These are phyloP conservation scores for Mortierella antarctica DNA, from an alignment of 192 early-diverging fungal species.

Conservation along the genomic window DNA sequence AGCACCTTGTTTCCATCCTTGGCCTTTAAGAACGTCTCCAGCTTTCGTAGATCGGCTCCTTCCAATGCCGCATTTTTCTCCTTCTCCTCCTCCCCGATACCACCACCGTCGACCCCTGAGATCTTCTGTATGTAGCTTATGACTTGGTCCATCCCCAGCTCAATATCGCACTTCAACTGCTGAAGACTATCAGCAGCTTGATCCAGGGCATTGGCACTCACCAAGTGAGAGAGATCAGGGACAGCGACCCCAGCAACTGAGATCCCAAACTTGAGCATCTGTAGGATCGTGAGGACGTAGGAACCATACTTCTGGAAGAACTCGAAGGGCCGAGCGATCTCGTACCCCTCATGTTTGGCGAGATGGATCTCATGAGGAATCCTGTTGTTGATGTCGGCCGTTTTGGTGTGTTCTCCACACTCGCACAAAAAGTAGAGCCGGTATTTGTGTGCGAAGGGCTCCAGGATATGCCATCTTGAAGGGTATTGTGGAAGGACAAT, in stretches of 20 bases:
- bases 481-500: constrained; percentile 11
- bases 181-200: too few species aligned
- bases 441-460: not conserved
- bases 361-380: constrained; percentile 5
- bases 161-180: too few species aligned
- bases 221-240: too few species aligned
- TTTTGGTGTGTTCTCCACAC: constrained; percentile 15
- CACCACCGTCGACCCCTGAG: too few species aligned
- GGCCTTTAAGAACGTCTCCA: constrained; percentile 8
- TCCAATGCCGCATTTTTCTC: constrained; percentile 13
- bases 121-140: too few species aligned
- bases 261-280: constrained; percentile 16
- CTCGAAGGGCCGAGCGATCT: constrained; percentile 7
- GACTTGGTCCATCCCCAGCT: too few species aligned
- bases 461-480: not conserved
- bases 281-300: constrained; percentile 15
- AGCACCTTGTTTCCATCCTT: not conserved
- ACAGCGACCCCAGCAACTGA: not conserved
- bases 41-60: constrained; percentile 23
- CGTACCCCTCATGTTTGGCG: constrained; percentile 21
- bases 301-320: constrained; percentile 28
- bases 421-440: constrained; percentile 20
- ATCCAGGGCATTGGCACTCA: too few species aligned
- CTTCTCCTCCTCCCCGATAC: too few species aligned
- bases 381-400: too few species aligned